Base-by-base conservation (phyloP, 2,329 filamentous ascomycete genomes). In the Ophiognomonia clavigignenti-juglandacearum region DNA sequence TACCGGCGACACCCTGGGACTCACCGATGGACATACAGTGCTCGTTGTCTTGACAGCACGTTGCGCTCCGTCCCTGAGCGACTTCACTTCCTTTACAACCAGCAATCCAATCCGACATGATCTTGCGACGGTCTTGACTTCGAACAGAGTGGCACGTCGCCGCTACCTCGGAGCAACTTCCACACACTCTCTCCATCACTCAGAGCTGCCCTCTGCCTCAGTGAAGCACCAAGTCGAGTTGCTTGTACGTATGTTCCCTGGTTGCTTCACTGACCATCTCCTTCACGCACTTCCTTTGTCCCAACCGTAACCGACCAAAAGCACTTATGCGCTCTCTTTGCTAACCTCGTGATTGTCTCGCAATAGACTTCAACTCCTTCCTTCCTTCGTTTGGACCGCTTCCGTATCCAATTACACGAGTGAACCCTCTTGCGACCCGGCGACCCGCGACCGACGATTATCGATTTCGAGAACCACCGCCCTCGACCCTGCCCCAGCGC, bases 121-220 rank as follows among this genome's bases (percentile, higher is more conserved):
- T 40, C 22, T 31, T 48, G 46, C 42, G 32, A 39, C 46, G 18
- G 23, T 38, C 19, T 32, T 49, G 42, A 46, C 46, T 22, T 41
- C 43, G 43, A 22, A 45, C 35, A 42, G 34, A n/a, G 45, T 48
- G 44, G 49, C 49, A 39, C 43, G 18, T 45, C 32, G 45, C 45
- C 44, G 41, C 49, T 41, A 35, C 38, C 29, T 42, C 45, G 43
- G 34, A 40, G 37, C 32, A 24, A 4, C 9, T 34, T 24, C n/a
- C 18, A 7, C n/a, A 4, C 13, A 18, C 14, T 14, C 22, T 36
- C 10, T 40, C 32, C 36, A 27, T 38, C 27, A 36, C 27, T 8
- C 22, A 6, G 7, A 11, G 20, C 22, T 32, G 6, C 35, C 11
- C 3, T n/a, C 10, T 18, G 10, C 13, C n/a, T 6, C 31, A n/a